phyloP scores from a whole-genome alignment of 306 rosid species.

The Corylus heterophylla region DNA sequence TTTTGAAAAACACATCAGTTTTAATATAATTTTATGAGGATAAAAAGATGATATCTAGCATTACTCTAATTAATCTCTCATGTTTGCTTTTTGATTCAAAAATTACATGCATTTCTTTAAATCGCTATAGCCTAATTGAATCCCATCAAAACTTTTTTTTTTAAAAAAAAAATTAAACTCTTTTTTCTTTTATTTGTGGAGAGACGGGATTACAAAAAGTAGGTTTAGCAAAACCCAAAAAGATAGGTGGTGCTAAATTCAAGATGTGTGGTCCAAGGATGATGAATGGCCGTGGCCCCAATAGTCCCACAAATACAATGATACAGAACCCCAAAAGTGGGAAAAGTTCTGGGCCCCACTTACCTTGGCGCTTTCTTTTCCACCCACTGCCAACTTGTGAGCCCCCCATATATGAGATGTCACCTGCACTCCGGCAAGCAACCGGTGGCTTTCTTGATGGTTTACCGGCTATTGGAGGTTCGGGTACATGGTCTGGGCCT shows the following conservation, averaged over 20 bases:
- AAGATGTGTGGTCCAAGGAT: slow-evolving; percentile 13
- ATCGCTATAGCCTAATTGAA: no score
- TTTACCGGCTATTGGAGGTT: slow-evolving; percentile 20
- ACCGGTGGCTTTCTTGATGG: background rate
- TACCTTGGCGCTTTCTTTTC: background rate
- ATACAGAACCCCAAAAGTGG: slow-evolving; percentile 13
- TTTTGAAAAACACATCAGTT: no score
- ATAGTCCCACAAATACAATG: background rate
- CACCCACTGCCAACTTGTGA: background rate
- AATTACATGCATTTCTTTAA: no score
- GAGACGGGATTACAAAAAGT: background rate
- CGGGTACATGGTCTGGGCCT: slow-evolving; percentile 9
- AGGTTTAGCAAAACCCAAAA: slow-evolving; percentile 1
- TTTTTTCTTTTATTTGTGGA: no score
- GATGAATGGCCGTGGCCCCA: background rate
- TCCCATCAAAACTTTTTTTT: no score
- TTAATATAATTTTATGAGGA: no score
- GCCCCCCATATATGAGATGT: background rate
- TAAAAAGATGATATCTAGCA: no score
- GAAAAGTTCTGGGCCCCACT: slow-evolving; percentile 6
- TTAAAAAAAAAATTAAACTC: no score
- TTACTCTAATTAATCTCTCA: no score
- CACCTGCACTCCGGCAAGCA: slow-evolving; percentile 16
- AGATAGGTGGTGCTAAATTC: slow-evolving; percentile 11
- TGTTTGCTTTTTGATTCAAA: no score